Evolutionary conservation across 2,329 filamentous ascomycete genomes (phyloP), one percentile per base, ranked within the genome.

Genomic region (Xylariomycetidae sp.): DNA sequence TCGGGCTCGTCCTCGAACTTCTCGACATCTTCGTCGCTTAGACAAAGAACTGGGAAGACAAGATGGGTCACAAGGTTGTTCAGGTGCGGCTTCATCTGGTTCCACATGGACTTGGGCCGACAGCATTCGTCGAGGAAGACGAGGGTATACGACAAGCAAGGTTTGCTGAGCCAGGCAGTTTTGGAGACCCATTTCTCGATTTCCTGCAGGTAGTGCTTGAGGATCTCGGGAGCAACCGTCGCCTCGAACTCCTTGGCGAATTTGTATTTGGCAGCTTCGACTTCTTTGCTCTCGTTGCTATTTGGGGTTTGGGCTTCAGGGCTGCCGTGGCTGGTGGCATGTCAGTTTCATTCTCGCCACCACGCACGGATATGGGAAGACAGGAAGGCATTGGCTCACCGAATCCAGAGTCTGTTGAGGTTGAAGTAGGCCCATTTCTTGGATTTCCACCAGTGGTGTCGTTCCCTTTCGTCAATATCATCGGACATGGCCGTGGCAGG

Each of bases 361-460:
- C 12, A 22, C 17, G 25, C 10, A 32, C 13, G 6, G 5, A 10
- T 33, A 27, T n/a, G 19, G 38, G 22, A 6, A 20, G 10, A n/a
- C 20, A 20, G 16, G 23, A 13, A 20, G 28, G 12, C 12, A 25
- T 29, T 8, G 15, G 16, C 43, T 41, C 65, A 90, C 85, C 87
- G 77, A 48, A 96, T 89, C 56, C 92, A 98, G 13, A 98, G 76
- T 42, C 92, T 78, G 66, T 98, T 98, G 49, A 98, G 65, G 61
- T 96, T 96, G 54, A 92, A 94, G 62, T 95, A 98, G 10, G 90
- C 85, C 92, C 92, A 96, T 64, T 98, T 98, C 79, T 96, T 96
- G 44, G 89, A 85, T 70, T 96, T 98, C 90, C 90, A 98, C 90
- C 92, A 98, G 60, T 95, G 88, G 57, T 95, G 89, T 52, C 82